These are phyloP conservation scores for Sclerotinia spermophila DNA, from an alignment of 2,329 filamentous ascomycete species.

Conservation along the genomic window DNA sequence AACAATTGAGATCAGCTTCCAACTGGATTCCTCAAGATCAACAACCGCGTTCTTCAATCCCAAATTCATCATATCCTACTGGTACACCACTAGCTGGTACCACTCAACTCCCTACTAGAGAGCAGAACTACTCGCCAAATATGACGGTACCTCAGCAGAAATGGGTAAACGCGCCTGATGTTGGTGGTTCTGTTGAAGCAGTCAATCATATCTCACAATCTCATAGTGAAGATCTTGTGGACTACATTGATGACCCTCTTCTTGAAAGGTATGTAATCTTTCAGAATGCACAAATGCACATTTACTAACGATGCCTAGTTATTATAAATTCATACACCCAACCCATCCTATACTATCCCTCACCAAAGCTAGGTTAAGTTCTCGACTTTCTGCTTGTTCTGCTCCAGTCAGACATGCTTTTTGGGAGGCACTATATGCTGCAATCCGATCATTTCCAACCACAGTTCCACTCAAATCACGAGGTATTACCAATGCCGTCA, in stretches of 20 bases:
- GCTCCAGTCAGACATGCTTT: conserved; percentile 60
- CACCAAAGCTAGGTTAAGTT: conserved; percentile 53
- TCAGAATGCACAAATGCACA: neutral
- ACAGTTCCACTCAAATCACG: conserved; percentile 37
- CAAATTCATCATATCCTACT: conserved; percentile 19
- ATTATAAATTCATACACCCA: conserved; percentile 62
- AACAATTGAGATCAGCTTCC: conserved; percentile 32
- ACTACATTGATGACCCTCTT: conserved; percentile 44
- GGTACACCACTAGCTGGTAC: conserved; percentile 21
- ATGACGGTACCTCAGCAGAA: conserved; percentile 32
- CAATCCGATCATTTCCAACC: conserved; percentile 52
- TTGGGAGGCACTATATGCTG: conserved; percentile 56
- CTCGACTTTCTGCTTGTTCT: conserved; percentile 54
- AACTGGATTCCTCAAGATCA: conserved; percentile 30
- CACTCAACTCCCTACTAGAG: conserved; percentile 25
- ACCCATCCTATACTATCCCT: conserved; percentile 63
- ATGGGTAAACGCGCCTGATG: conserved; percentile 36
- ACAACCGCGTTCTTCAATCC: conserved; percentile 23
- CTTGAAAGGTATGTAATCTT: conserved; percentile 40
- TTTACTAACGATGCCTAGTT: conserved; percentile 44
- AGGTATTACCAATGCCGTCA: conserved; percentile 42
- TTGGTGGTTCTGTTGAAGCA: conserved; percentile 31
- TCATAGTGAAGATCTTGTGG: conserved; percentile 35
- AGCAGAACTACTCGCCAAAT: conserved; percentile 36
- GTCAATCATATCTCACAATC: conserved; percentile 26